phyloP scores from a whole-genome alignment of 1,139 yeast species.

The Candida frijolesensis region DNA sequence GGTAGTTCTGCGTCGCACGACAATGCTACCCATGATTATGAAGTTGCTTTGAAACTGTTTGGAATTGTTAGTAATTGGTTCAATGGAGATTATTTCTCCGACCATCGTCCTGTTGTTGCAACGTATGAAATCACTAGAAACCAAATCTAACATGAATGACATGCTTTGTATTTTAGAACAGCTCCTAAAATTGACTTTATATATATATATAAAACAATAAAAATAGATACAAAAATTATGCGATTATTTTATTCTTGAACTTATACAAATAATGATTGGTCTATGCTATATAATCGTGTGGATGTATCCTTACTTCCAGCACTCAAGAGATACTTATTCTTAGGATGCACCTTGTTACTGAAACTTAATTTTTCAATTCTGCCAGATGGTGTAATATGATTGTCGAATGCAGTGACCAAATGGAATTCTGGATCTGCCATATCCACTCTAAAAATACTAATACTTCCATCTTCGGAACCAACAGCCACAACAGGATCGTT shows the following conservation, averaged over 20 bases:
- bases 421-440: conserved; percentile 27
- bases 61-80: conserved; percentile 47
- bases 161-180: too few species aligned
- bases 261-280: conserved; percentile 4
- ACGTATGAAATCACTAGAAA: conserved; percentile 18
- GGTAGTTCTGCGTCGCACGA: background rate
- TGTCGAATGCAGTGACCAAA: conserved; percentile 32
- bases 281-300: conserved; percentile 53
- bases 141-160: background rate
- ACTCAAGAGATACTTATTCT: conserved; percentile 45
- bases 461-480: conserved; percentile 70
- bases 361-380: conserved; percentile 63
- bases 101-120: conserved; percentile 26
- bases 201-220: conserved; percentile 12
- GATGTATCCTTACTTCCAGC: conserved; percentile 74
- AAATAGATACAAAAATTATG: conserved; percentile 10
- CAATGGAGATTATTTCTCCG: conserved; percentile 31
- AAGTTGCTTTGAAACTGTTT: conserved; percentile 26
- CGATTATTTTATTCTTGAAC: background rate
- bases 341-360: conserved; percentile 30
- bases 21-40: conserved; percentile 13
- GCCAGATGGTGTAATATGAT: conserved; percentile 56
- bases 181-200: background rate
- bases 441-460: conserved; percentile 29
- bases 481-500: conserved; percentile 49